Percentiles rank a stretch among this genome's conserved stretches.
These are phyloP conservation scores for Petrea volubilis DNA, from an alignment of 257 asterid species.

Conservation along the genomic window DNA sequence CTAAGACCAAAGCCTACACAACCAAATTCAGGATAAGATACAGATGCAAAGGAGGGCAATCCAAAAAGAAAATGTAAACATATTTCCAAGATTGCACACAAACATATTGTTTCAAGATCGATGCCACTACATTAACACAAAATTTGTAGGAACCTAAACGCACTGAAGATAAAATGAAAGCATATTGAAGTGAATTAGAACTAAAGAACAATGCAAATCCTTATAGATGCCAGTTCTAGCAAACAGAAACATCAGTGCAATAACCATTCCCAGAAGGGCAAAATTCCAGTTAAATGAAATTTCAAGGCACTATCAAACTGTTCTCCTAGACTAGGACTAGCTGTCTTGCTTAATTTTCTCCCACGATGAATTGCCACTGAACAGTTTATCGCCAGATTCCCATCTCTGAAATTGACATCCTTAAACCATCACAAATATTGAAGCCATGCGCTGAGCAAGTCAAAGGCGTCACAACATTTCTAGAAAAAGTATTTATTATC, in stretches of 20 bases:
- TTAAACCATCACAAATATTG: conserved; percentile 1
- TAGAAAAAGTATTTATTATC: neutral
- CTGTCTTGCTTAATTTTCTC: neutral
- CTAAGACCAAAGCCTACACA: neutral
- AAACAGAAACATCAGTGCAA: neutral
- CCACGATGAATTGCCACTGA: neutral
- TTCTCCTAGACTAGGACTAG: neutral
- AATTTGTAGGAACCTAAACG: conserved; percentile 5
- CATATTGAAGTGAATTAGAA: neutral
- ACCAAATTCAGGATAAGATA: neutral
- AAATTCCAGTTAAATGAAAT: neutral
- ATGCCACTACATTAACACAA: conserved; percentile 5
- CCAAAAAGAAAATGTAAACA: neutral
- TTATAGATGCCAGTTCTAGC: neutral
- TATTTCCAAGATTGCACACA: neutral
- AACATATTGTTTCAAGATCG: neutral
- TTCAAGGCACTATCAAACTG: neutral
- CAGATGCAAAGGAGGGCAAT: neutral
- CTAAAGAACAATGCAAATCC: neutral
- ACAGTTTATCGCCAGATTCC: neutral
- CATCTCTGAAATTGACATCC: too few relatives aligned
- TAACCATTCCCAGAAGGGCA: conserved; percentile 1
- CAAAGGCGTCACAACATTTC: neutral
- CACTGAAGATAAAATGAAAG: neutral
- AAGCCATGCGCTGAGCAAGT: neutral